Percentiles rank a stretch among this genome's conserved stretches.
Conservation (phyloP, 2,329 filamentous ascomycete genomes). For the Nemania diffusa region DNA sequence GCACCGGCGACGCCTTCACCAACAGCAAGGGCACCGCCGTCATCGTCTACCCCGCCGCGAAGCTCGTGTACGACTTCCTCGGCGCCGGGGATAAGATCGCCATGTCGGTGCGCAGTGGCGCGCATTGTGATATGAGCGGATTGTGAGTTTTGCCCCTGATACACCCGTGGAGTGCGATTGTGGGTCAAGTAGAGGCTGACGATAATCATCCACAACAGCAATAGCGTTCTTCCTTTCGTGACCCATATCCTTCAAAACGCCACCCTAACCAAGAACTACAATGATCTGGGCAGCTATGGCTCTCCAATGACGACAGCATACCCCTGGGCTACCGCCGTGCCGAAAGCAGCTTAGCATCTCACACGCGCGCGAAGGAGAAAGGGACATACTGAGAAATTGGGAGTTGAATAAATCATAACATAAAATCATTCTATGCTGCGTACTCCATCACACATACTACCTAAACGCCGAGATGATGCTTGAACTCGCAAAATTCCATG, state of each 20-base stretch:
- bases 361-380: neutral
- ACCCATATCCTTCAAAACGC: slow-evolving; percentile 59
- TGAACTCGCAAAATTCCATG: slow-evolving; percentile 19
- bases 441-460: slow-evolving; percentile 4
- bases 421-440: slow-evolving; percentile 19
- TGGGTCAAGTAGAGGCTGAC: slow-evolving; percentile 14
- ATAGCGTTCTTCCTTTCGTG: slow-evolving; percentile 60
- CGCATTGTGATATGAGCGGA: slow-evolving; percentile 61
- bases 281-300: slow-evolving; percentile 56
- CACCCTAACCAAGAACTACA: slow-evolving; percentile 58
- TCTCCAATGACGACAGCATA: slow-evolving; percentile 57
- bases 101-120: slow-evolving; percentile 59
- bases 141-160: slow-evolving; percentile 51
- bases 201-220: slow-evolving; percentile 42
- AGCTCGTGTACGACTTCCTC: slow-evolving; percentile 64
- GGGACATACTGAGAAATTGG: neutral
- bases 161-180: neutral
- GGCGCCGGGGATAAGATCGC: slow-evolving; percentile 61
- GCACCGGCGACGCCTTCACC: slow-evolving; percentile 60
- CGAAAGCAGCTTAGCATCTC: slow-evolving; percentile 41
- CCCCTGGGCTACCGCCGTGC: slow-evolving; percentile 57
- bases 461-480: slow-evolving; percentile 35
- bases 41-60: slow-evolving; percentile 62
- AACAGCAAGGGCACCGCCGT: slow-evolving; percentile 61
- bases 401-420: slow-evolving; percentile 23